Base-by-base conservation (phyloP, 2,329 filamentous ascomycete species). In the Ophidiomyces ophidiicola region DNA sequence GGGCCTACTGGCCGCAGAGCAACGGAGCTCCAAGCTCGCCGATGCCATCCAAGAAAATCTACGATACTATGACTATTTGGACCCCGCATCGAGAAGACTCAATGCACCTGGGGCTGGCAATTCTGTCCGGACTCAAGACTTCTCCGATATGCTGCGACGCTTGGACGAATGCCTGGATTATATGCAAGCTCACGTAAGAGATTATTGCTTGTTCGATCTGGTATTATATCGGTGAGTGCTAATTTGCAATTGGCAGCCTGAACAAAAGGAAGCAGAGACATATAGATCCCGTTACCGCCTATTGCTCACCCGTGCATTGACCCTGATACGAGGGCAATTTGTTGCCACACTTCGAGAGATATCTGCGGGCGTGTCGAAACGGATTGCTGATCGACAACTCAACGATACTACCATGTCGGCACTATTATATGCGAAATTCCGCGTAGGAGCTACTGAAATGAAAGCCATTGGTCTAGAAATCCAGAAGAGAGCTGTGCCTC, bases 61-160 rank as follows among this genome's bases (percentile, higher is more conserved):
- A n/a, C 79, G 87, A 54, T 94, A 93, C 61, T 98, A 98, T 59
- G 76, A 82, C 14, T 94, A 94, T 55, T 71, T 98, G 4, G 90
- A 98, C 47, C 86, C 80, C 32, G 86, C 88, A 44, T 94, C 86
- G 0, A 74, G 87, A 40, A 75, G 86, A 10, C 74, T 98, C 42
- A 96, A 96, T 65, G 87, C 87, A 0, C 87, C 90, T 0, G 86
- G 87, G 1, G 87, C 88, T 14, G 79, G 83, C 34, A 85, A 80
- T 42, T 70, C 94, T 40, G 87, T 94, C 11, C 81, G 87, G 32
- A 80, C 80, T 41, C 78, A 80, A 36, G 81, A 82, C 31, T 94
- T 96, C 54, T 78, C 81, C 2, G 83, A 94, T 38, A 92, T 96
- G 70, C 66, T 98, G 34, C 72, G 75, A 32, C 88, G 85, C 46